Evolutionary conservation across 2,329 filamentous ascomycete species (phyloP).

Genomic region (Ceratocystis papillata): DNA sequence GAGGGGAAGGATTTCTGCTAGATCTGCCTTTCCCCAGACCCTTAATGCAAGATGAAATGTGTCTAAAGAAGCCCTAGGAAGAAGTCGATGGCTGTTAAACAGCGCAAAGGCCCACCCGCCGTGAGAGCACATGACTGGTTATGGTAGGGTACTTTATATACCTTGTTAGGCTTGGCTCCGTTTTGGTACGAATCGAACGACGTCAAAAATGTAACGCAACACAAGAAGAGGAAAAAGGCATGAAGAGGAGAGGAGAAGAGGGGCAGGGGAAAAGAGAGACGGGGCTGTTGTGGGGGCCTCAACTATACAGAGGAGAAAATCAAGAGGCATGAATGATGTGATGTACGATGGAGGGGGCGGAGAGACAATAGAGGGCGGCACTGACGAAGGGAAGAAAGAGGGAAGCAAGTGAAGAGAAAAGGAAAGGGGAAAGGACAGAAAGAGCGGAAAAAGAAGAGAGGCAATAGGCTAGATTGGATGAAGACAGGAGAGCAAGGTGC

Average conservation of each 20-base stretch:
- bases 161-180: neutral
- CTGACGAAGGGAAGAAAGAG: neutral
- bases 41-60: neutral
- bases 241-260: neutral
- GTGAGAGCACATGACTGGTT: neutral
- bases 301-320: neutral
- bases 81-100: neutral
- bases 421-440: neutral
- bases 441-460: neutral
- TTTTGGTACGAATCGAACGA: slow-evolving; percentile 12
- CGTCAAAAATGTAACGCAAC: slow-evolving; percentile 8
- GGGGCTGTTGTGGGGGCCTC: neutral
- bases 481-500: neutral
- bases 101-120: neutral
- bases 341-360: neutral
- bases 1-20: neutral
- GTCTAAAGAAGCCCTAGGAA: neutral
- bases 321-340: no score
- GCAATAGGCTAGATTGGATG: neutral
- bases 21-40: neutral
- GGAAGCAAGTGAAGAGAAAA: neutral
- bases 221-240: neutral
- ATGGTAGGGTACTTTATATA: no score
- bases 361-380: neutral
- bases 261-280: neutral